phyloP scores from a whole-genome alignment of 306 rosid species.

The Gleditsia sinensis region DNA sequence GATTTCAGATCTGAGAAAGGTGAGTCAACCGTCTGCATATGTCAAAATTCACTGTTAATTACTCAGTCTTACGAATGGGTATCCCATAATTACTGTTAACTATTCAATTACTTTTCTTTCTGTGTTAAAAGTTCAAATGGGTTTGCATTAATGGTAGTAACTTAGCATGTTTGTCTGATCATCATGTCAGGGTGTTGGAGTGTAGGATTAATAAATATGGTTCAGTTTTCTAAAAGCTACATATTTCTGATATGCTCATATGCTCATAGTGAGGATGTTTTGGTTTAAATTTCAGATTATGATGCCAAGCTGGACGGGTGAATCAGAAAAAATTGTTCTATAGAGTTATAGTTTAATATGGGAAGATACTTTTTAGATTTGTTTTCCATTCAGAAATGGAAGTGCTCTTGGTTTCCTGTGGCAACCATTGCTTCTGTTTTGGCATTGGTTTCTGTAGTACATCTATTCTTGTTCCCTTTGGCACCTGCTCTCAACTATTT shows the following conservation, averaged over 20 bases:
- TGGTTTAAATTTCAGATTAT: slow-evolving; percentile 45
- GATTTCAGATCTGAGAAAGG: slow-evolving; percentile 44
- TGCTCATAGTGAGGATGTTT: background rate
- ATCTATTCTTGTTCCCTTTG: slow-evolving; percentile 82
- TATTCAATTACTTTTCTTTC: slow-evolving; percentile 10
- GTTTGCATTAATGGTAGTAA: background rate
- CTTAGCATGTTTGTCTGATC: slow-evolving; percentile 7
- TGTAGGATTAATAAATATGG: background rate
- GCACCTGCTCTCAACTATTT: slow-evolving; percentile 69
- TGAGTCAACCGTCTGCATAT: slow-evolving; percentile 21
- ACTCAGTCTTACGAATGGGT: slow-evolving; percentile 3
- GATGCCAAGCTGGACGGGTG: slow-evolving; percentile 37
- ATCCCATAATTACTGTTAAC: slow-evolving; percentile 7
- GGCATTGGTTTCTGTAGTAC: slow-evolving; percentile 69
- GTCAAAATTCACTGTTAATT: background rate
- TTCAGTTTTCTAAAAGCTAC: slow-evolving; percentile 4
- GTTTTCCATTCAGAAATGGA: slow-evolving; percentile 63
- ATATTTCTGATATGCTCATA: slow-evolving; percentile 23
- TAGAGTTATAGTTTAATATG: slow-evolving; percentile 27
- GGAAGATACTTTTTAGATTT: slow-evolving; percentile 52
- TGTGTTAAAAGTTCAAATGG: slow-evolving; percentile 11
- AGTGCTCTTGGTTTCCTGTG: slow-evolving; percentile 69
- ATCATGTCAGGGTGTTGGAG: background rate
- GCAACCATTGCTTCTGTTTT: slow-evolving; percentile 66
- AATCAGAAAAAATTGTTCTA: slow-evolving; percentile 32